Percentiles rank a stretch among this genome's conserved stretches.
These are phyloP conservation scores for Hanseniaspora clermontiae DNA, from an alignment of 805 yeast species.

Conservation along the genomic window DNA sequence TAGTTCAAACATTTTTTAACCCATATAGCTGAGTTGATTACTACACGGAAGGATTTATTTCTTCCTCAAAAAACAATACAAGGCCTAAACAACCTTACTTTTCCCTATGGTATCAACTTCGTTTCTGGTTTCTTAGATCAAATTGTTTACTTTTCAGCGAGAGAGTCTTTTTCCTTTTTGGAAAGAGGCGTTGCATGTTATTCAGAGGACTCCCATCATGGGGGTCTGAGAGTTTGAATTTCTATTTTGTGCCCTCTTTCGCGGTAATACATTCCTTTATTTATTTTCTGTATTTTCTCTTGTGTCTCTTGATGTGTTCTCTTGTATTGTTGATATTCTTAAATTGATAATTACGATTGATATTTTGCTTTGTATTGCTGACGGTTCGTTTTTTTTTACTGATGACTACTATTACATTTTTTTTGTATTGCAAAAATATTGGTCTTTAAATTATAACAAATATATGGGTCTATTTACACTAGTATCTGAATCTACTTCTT, in stretches of 20 bases:
- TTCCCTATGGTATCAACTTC: conserved; percentile 28
- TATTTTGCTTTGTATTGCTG: too few species aligned
- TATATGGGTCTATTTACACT: background rate
- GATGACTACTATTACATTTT: background rate
- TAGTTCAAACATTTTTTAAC: conserved; percentile 19
- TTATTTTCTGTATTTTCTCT: background rate
- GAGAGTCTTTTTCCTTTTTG: conserved; percentile 5
- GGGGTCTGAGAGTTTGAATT: conserved; percentile 14
- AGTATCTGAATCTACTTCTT: background rate
- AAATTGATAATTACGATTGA: too few species aligned
- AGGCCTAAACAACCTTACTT: conserved; percentile 27
- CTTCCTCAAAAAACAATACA: conserved; percentile 16
- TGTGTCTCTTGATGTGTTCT: background rate
- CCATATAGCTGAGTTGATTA: conserved; percentile 29
- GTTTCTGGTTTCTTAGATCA: conserved; percentile 34
- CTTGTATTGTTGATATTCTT: background rate
- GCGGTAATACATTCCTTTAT: conserved; percentile 13
- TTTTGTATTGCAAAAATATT: background rate
- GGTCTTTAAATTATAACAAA: background rate
- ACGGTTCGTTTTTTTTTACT: too few species aligned
- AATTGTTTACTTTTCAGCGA: conserved; percentile 13
- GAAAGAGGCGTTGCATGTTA: conserved; percentile 13
- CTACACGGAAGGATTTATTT: background rate
- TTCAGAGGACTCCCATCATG: conserved; percentile 14
- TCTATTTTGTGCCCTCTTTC: conserved; percentile 15